Evolutionary conservation across 805 yeast genomes (phyloP).

Genomic region (Saccharomycopsis microspora): DNA sequence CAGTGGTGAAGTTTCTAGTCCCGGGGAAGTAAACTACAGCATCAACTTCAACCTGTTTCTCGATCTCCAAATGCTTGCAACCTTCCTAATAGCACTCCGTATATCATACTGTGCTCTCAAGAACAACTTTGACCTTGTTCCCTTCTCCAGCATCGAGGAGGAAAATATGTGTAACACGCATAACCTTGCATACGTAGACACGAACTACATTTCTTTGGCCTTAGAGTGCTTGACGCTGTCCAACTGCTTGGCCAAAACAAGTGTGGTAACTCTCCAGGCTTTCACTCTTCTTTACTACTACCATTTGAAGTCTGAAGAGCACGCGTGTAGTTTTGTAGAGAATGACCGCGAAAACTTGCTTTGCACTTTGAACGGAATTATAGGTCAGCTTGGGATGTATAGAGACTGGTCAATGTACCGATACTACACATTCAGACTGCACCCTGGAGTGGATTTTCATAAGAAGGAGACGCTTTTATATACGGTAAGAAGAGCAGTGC

Average conservation of each 20-base stretch:
- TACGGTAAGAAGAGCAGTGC: constrained; percentile 1
- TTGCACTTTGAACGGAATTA: not conserved
- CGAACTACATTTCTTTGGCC: constrained; percentile 6
- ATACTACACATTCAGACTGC: not conserved
- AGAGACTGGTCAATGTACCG: constrained; percentile 4
- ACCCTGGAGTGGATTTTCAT: constrained; percentile 2
- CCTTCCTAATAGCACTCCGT: constrained; percentile 7
- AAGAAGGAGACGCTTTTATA: not conserved
- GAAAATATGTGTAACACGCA: not conserved
- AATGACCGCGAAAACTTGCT: not conserved
- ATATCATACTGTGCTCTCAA: constrained; percentile 4
- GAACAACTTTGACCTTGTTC: not conserved
- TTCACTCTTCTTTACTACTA: constrained; percentile 1
- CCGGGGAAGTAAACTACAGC: not conserved
- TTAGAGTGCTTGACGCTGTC: not conserved
- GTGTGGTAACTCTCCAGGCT: not conserved
- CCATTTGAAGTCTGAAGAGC: constrained; percentile 2
- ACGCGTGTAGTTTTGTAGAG: not conserved
- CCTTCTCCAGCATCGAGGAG: not conserved
- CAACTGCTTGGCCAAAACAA: constrained; percentile 3
- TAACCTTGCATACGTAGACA: constrained; percentile 3
- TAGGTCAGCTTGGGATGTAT: not conserved
- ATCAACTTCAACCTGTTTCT: not conserved
- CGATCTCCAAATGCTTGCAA: constrained; percentile 7
- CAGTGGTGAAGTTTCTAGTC: not conserved